Base-by-base conservation (phyloP, 768 basidiomycete species). In the Trametes sanguinea region DNA sequence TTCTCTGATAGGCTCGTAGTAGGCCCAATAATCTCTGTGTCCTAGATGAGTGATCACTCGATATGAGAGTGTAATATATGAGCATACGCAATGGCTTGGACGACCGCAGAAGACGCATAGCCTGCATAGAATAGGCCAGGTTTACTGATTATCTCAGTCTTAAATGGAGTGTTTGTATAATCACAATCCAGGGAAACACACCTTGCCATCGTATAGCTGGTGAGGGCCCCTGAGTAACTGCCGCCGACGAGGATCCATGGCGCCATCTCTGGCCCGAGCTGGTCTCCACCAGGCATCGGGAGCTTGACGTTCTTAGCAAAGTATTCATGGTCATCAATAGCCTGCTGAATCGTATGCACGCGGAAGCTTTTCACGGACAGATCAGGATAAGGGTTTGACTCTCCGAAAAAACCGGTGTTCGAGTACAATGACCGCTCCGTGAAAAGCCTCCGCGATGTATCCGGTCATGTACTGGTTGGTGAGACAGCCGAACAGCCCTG, bases 321-420 rank as follows among this genome's bases (percentile, higher is more conserved):
- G 71, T 86, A 87, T 8, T 77, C 86, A 33, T 89, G 71, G 66
- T 90, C 88, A 44, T 89, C 84, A 61, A 89, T 84, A 4, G 87
- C 85, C 73, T 90, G 89, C 69, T 88, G 84, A 43, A 90, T 80
- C 2, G 86, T 90, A 68, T 85, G 85, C 8, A 83, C 64, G 42
- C 74, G 73, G 47, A 90, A 73, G 67, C 85, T 88, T 65, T 80
- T 72, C 35, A 81, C 81, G 40, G 76, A 81, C 29, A 90, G 78
- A 69, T 89, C 79, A 13, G 82, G 76, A 42, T 79, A 79, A 1
- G 89, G 89, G 67, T 87, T 89, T 50, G 87, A 89, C 7, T 81
- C 72, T 9, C 89, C 88, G 8, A 60, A 85, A 90, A 76, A 87
- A 91, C 30, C 88, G 80, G 66, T 90, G 89, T 65, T 90, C 88